A percentile compares a stretch with the other conserved stretches of the same genome.
Conservation (phyloP, 1,284 basidiomycete genomes). For the Tetrapyrgos nigripes region DNA sequence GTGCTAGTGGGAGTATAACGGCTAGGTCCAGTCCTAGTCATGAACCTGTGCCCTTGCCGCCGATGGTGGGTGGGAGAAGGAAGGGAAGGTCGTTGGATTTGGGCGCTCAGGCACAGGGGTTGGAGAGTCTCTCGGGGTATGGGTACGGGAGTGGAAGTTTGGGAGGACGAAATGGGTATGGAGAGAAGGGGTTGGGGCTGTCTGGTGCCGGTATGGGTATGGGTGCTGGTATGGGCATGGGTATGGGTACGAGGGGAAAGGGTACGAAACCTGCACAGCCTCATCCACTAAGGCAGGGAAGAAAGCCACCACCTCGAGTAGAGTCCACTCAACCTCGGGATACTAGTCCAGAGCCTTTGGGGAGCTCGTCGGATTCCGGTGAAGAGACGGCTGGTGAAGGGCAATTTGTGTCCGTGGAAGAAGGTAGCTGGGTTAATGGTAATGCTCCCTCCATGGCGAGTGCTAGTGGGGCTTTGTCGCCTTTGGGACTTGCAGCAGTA, state of each 20-base stretch:
- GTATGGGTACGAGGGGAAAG: background rate
- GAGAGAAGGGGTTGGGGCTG: background rate
- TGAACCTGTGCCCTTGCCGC: slow-evolving; percentile 65
- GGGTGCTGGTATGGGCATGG: background rate
- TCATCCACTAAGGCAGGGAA: slow-evolving; percentile 18
- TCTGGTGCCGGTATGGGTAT: background rate
- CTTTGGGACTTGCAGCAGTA: no score
- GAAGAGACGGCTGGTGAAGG: slow-evolving; percentile 66
- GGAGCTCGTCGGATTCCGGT: slow-evolving; percentile 47
- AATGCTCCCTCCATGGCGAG: slow-evolving; percentile 12
- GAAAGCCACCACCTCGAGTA: slow-evolving; percentile 73
- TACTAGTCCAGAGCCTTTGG: slow-evolving; percentile 69
- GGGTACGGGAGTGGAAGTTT: background rate
- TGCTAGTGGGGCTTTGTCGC: no score
- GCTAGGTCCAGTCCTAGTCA: slow-evolving; percentile 79
- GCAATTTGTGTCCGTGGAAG: slow-evolving; percentile 41
- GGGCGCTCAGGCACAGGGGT: slow-evolving; percentile 24
- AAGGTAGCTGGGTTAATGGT: slow-evolving; percentile 43
- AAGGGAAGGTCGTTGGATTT: slow-evolving; percentile 23
- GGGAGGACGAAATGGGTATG: background rate
- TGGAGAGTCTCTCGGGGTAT: slow-evolving; percentile 16
- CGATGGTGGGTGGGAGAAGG: slow-evolving; percentile 40
- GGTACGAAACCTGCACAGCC: background rate
- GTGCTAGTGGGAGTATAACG: slow-evolving; percentile 55
- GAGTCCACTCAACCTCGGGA: slow-evolving; percentile 82